Conservation (phyloP, 331 rosid genomes). For the Erythrophleum ivorense region DNA sequence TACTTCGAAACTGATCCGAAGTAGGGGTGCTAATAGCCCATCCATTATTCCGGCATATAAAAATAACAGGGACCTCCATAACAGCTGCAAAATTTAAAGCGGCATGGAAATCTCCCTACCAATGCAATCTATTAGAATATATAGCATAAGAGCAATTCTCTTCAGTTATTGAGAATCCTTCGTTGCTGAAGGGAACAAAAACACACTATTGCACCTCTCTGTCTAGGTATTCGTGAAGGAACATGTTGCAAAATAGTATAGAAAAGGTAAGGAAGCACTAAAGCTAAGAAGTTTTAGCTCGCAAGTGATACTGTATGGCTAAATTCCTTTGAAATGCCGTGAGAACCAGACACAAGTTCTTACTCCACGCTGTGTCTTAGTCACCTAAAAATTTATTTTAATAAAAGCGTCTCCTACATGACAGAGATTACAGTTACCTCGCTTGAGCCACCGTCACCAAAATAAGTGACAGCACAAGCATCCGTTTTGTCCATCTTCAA, state of each 20-base stretch:
- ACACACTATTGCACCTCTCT: neutral
- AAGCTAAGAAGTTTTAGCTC: neutral
- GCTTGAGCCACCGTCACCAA: constrained; percentile 98
- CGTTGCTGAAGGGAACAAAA: constrained; percentile 20
- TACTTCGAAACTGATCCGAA: constrained; percentile 96
- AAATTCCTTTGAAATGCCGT: neutral
- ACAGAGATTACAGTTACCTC: constrained; percentile 62
- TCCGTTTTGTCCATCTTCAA: constrained; percentile 83
- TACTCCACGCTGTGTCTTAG: constrained; percentile 9
- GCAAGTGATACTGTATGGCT: constrained; percentile 15
- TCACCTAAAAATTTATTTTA: constrained; percentile 12
- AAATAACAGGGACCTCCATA: constrained; percentile 84
- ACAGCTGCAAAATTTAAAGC: constrained; percentile 95
- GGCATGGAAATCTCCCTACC: constrained; percentile 97
- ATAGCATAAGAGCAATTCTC: constrained; percentile 17
- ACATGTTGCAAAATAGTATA: neutral
- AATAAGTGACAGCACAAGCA: constrained; percentile 81
- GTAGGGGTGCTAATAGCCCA: constrained; percentile 99
- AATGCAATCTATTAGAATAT: constrained; percentile 36
- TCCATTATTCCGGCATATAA: constrained; percentile 95
- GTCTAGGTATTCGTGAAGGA: neutral
- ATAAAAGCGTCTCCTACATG: neutral
- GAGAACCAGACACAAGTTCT: constrained; percentile 22
- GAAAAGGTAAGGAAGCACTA: neutral
- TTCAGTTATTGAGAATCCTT: neutral